Evolutionary conservation across 1,284 basidiomycete genomes (phyloP), one percentile per base, ranked within the genome.

Genomic region (Mycena sp.): DNA sequence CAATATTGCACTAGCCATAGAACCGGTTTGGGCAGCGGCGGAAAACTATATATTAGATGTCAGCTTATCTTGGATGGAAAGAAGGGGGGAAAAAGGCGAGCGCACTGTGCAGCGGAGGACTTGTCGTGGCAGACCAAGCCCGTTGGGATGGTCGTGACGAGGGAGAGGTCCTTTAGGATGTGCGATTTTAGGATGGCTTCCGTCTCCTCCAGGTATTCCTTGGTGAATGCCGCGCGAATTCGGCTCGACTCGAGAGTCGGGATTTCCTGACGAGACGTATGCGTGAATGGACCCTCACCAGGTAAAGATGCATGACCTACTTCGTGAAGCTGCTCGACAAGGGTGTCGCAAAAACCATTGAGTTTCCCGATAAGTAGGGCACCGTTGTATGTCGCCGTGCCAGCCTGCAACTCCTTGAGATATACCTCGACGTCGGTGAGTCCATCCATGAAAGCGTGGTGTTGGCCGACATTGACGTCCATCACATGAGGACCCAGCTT

Each of bases 71-170:
- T 51, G 40, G 11, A 32, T 25, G 26, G 19, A 2, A 38, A 16
- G 10, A 25, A 25, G 17, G 19, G 14, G 12, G 14, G 16, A n/a
- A 10, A 11, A n/a, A 28, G 9, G 30, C 30, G 41, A 30, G 35
- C 58, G 14, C 28, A 60, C 63, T 56, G 40, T 5, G 59, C 7
- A 25, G 59, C 59, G 45, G 43, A 51, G 28, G 55, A 17, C 16
- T 58, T 65, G 40, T 65, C 59, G 46, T 65, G 64, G 45, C 54
- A 65, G 3, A 58, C 6, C 26, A 65, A 29, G 19, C 43, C 59
- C 3, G 61, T 11, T 1, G 64, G 55, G 3, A 65, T 32, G 29
- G 54, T 23, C 10, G 51, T 61, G 37, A 40, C 40, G 14, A 65
- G 32, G 1, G 64, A 61, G 6, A 50, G 14, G 1, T 65, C 54